Percentiles rank a stretch among this genome's conserved stretches.
Conservation (phyloP, 208 protist species). For the Porcisia deanei region DNA sequence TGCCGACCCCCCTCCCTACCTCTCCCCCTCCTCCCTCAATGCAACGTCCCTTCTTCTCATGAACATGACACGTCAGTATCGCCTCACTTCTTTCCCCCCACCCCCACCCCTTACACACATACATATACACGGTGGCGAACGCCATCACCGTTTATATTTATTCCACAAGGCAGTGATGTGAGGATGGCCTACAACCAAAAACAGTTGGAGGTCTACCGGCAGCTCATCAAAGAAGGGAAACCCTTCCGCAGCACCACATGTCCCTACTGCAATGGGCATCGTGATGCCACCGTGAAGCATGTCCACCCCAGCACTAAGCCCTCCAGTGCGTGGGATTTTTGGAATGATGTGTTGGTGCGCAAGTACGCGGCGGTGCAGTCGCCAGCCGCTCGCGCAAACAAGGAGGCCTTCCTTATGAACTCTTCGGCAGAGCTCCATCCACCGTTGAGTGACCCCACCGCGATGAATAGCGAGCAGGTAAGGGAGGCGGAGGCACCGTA, state of each 20-base stretch:
- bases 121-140: too few relatives aligned
- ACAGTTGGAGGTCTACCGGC: conserved; percentile 28
- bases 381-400: conserved; percentile 18
- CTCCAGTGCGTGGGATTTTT: conserved; percentile 53
- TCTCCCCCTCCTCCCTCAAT: neutral
- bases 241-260: conserved; percentile 52
- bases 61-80: too few relatives aligned
- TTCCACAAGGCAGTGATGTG: neutral
- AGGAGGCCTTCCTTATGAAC: neutral
- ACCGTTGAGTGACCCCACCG: neutral
- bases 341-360: conserved; percentile 50
- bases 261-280: conserved; percentile 67
- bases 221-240: conserved; percentile 8
- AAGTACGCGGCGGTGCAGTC: conserved; percentile 53
- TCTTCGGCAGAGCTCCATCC: neutral
- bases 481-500: neutral
- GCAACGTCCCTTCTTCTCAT: too few relatives aligned
- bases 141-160: too few relatives aligned
- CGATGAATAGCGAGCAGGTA: neutral
- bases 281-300: conserved; percentile 60
- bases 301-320: conserved; percentile 71
- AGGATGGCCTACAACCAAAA: conserved; percentile 42
- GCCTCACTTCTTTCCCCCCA: too few relatives aligned
- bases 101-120: too few relatives aligned
- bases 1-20: neutral